These are phyloP conservation scores for Fistulifera pelliculosa DNA, from an alignment of 108 stramenopile genomes.

Conservation along the genomic window DNA sequence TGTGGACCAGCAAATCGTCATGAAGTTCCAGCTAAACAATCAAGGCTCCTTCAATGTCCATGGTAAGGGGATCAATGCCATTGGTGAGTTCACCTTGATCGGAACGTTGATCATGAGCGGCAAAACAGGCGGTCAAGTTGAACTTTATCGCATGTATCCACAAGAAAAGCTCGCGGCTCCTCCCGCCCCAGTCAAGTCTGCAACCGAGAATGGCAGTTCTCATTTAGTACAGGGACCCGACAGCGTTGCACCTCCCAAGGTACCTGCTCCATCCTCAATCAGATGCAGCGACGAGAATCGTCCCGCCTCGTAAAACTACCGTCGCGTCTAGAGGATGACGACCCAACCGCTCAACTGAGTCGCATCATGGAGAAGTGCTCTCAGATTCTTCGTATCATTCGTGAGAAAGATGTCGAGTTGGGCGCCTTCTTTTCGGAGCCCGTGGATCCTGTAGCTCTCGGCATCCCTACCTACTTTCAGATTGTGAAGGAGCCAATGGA, in stretches of 20 bases:
- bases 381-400: constrained; percentile 46
- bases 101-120: constrained; percentile 63
- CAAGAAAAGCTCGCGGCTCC: constrained; percentile 23
- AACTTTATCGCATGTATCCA: constrained; percentile 71
- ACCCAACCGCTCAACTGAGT: constrained; percentile 55
- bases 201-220: neutral
- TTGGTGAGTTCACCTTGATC: constrained; percentile 51
- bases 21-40: constrained; percentile 69
- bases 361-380: constrained; percentile 69
- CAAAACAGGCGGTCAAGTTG: constrained; percentile 60
- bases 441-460: constrained; percentile 90
- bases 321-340: constrained; percentile 70
- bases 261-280: no score
- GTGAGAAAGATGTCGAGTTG: constrained; percentile 43
- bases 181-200: constrained; percentile 5
- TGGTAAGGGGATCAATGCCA: constrained; percentile 71
- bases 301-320: constrained; percentile 57
- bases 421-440: constrained; percentile 74
- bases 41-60: constrained; percentile 71
- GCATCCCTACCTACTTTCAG: constrained; percentile 89
- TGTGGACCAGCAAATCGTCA: constrained; percentile 62
- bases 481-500: constrained; percentile 93
- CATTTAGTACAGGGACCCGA: neutral
- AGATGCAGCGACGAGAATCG: constrained; percentile 59
- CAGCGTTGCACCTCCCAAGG: constrained; percentile 10